Evolutionary conservation across 768 basidiomycete species (phyloP).

Genomic region (Naganishia antarctica): DNA sequence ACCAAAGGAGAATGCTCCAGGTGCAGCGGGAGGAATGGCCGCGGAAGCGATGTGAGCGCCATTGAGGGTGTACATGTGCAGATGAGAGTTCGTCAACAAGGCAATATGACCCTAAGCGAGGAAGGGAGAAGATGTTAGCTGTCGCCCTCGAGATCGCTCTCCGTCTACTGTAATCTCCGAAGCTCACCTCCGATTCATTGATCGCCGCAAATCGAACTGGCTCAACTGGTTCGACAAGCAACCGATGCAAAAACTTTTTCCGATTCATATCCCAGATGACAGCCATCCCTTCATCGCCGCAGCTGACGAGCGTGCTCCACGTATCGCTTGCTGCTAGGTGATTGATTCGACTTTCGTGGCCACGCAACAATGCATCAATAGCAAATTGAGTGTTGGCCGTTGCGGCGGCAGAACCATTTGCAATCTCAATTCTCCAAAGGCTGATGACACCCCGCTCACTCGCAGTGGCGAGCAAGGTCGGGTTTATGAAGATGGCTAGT

Average conservation of each 20-base stretch:
- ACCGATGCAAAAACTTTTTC: constrained; percentile 68
- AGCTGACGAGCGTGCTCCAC: constrained; percentile 80
- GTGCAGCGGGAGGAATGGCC: constrained; percentile 26
- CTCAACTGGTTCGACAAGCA: constrained; percentile 63
- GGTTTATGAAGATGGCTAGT: constrained; percentile 67
- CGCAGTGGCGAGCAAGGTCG: constrained; percentile 69
- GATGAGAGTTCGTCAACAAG: constrained; percentile 65
- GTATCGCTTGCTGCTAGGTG: constrained; percentile 68
- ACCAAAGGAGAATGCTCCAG: constrained; percentile 9
- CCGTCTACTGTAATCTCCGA: constrained; percentile 26
- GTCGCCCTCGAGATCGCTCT: neutral
- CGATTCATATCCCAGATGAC: constrained; percentile 86
- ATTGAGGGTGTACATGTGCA: constrained; percentile 82
- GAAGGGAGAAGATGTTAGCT: constrained; percentile 5
- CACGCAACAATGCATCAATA: constrained; percentile 71
- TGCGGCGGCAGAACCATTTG: constrained; percentile 41
- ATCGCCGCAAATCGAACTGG: constrained; percentile 66
- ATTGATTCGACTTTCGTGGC: constrained; percentile 65
- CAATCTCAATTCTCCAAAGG: constrained; percentile 65
- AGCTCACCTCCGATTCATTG: constrained; percentile 81
- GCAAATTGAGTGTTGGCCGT: constrained; percentile 41
- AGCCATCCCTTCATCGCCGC: constrained; percentile 77
- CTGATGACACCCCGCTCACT: constrained; percentile 75
- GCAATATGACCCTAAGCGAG: constrained; percentile 72
- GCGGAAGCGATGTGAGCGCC: constrained; percentile 65